phyloP scores from a whole-genome alignment of 2,329 filamentous ascomycete species.

The Fusarium hostae region DNA sequence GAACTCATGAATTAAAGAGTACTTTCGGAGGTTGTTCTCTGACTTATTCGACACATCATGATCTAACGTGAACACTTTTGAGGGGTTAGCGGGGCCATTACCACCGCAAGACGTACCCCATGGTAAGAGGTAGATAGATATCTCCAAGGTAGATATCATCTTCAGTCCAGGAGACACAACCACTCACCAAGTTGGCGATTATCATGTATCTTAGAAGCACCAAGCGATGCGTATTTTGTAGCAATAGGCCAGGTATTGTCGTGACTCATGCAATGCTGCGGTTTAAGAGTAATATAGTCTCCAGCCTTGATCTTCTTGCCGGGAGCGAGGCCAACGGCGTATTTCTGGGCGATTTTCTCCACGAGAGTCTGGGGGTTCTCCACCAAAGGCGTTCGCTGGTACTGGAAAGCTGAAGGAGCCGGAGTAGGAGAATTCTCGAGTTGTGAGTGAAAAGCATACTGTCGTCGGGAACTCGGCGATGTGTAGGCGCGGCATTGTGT shows the following conservation, averaged over 20 bases:
- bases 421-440: slow-evolving; percentile 62
- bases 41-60: slow-evolving; percentile 90
- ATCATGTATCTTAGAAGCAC: slow-evolving; percentile 77
- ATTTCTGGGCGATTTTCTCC: slow-evolving; percentile 90
- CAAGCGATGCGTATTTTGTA: slow-evolving; percentile 81
- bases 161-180: too few species aligned
- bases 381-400: slow-evolving; percentile 51
- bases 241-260: slow-evolving; percentile 84
- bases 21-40: slow-evolving; percentile 84
- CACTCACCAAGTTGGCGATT: slow-evolving; percentile 63
- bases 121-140: slow-evolving; percentile 52
- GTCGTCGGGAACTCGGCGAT: slow-evolving; percentile 11
- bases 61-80: slow-evolving; percentile 78
- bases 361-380: slow-evolving; percentile 78
- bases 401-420: slow-evolving; percentile 64
- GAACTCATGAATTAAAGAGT: slow-evolving; percentile 83
- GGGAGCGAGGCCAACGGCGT: slow-evolving; percentile 78
- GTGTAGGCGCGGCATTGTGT: slow-evolving; percentile 26
- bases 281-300: slow-evolving; percentile 83
- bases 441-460: slow-evolving; percentile 67
- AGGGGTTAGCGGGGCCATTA: background rate
- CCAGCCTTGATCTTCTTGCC: slow-evolving; percentile 81
- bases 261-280: slow-evolving; percentile 84
- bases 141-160: background rate
- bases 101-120: slow-evolving; percentile 49